These are phyloP conservation scores for Podospora pseudocomata DNA, from an alignment of 495 filamentous ascomycete species.

Conservation along the genomic window DNA sequence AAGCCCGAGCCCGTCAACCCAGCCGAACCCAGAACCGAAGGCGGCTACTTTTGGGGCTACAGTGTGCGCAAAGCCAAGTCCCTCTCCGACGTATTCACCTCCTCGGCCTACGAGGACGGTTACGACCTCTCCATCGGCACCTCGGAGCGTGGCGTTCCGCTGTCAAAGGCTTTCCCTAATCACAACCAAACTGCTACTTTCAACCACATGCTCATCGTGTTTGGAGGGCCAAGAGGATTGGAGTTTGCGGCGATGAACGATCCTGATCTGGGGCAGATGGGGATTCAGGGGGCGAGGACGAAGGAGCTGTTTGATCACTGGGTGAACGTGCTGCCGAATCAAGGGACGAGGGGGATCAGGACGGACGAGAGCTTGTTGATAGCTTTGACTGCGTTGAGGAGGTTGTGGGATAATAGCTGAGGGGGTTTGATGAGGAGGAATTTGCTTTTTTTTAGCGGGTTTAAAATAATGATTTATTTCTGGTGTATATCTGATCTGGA, in stretches of 20 bases:
- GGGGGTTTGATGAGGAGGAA: neutral
- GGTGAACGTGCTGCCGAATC: slow-evolving; percentile 69
- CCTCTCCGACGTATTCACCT: slow-evolving; percentile 63
- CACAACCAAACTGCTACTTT: slow-evolving; percentile 45
- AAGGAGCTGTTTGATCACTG: slow-evolving; percentile 71
- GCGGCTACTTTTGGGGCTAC: slow-evolving; percentile 77
- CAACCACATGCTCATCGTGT: slow-evolving; percentile 64
- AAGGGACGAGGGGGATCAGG: slow-evolving; percentile 72
- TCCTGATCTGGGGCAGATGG: slow-evolving; percentile 51
- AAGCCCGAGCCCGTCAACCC: slow-evolving; percentile 56
- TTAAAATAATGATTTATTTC: neutral
- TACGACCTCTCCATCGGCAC: slow-evolving; percentile 71
- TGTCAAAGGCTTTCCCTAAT: slow-evolving; percentile 46
- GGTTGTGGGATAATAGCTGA: slow-evolving; percentile 45
- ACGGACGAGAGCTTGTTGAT: slow-evolving; percentile 78
- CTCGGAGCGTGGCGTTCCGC: slow-evolving; percentile 61
- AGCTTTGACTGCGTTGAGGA: slow-evolving; percentile 57
- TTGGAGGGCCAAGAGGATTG: slow-evolving; percentile 69
- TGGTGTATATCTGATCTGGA: neutral
- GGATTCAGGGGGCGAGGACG: slow-evolving; percentile 51
- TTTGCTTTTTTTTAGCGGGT: neutral
- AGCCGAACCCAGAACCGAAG: slow-evolving; percentile 57
- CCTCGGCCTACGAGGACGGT: slow-evolving; percentile 59
- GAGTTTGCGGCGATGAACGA: slow-evolving; percentile 68
- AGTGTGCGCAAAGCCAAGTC: slow-evolving; percentile 54